Evolutionary conservation across 169 alveolate species (phyloP).

Genomic region (Cytauxzoon felis): DNA sequence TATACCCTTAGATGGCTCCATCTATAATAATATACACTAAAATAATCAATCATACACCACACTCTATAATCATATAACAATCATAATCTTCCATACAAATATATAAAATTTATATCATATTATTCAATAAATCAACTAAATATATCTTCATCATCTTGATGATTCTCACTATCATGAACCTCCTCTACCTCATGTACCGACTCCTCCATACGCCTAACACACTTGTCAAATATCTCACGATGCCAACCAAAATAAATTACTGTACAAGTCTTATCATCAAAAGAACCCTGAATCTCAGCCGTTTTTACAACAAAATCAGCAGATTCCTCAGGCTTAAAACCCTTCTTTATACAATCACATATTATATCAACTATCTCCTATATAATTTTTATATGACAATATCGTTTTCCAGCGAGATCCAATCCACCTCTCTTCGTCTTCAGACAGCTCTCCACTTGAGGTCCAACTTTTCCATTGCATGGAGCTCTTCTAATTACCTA

Average conservation of each 20-base stretch:
- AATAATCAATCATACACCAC: too few relatives aligned
- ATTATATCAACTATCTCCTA: constrained; percentile 52
- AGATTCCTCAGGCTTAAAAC: constrained; percentile 48
- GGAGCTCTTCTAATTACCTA: too few relatives aligned
- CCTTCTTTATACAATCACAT: constrained; percentile 28
- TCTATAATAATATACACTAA: too few relatives aligned
- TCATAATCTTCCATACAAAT: too few relatives aligned
- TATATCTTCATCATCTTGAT: not conserved
- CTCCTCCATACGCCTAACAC: constrained; percentile 25
- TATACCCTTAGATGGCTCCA: too few relatives aligned
- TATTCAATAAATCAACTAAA: not conserved
- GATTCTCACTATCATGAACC: not conserved
- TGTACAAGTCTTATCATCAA: constrained; percentile 75
- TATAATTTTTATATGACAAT: too few relatives aligned
- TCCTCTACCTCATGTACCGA: not conserved
- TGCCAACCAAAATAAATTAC: constrained; percentile 74
- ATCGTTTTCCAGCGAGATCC: too few relatives aligned
- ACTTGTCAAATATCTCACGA: constrained; percentile 58
- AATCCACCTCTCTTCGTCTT: too few relatives aligned
- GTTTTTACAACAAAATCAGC: constrained; percentile 69
- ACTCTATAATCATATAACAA: too few relatives aligned
- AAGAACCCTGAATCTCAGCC: constrained; percentile 62
- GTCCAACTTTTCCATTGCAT: too few relatives aligned
- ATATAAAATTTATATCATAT: not conserved
- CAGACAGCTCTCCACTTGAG: too few relatives aligned